These are phyloP conservation scores for Yarrowia osloensis DNA, from an alignment of 805 yeast genomes.

Conservation along the genomic window DNA sequence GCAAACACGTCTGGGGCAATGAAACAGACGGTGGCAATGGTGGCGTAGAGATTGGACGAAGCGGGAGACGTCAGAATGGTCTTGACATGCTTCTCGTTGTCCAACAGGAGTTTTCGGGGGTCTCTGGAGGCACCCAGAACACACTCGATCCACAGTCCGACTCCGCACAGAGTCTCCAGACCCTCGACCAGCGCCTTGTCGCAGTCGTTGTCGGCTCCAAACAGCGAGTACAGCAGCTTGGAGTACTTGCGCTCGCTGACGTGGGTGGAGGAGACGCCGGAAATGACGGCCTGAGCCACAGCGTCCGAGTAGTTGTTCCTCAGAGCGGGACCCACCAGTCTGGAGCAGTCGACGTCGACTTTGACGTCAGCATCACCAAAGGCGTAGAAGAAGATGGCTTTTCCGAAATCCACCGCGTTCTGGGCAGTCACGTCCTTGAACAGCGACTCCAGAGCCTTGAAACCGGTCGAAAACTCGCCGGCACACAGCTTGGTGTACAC, in stretches of 20 bases:
- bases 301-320: not conserved
- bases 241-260: constrained; percentile 13
- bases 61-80: not conserved
- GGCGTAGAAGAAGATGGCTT: constrained; percentile 9
- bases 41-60: constrained; percentile 32
- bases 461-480: constrained; percentile 9
- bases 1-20: constrained; percentile 60
- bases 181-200: not conserved
- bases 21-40: constrained; percentile 50
- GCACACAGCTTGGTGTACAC: constrained; percentile 9
- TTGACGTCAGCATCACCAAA: constrained; percentile 1
- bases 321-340: not conserved
- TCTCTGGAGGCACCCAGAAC: constrained; percentile 10
- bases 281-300: constrained; percentile 2
- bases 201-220: not conserved
- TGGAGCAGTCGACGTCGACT: not conserved
- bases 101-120: constrained; percentile 5
- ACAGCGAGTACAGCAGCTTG: not conserved
- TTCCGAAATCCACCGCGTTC: not conserved
- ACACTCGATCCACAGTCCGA: constrained; percentile 1
- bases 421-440: not conserved
- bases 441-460: not conserved
- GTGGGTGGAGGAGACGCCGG: not conserved
- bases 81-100: not conserved
- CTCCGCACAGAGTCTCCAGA: not conserved